These are phyloP conservation scores for Plasmodium gaboni DNA, from an alignment of 169 alveolate species.

Conservation along the genomic window DNA sequence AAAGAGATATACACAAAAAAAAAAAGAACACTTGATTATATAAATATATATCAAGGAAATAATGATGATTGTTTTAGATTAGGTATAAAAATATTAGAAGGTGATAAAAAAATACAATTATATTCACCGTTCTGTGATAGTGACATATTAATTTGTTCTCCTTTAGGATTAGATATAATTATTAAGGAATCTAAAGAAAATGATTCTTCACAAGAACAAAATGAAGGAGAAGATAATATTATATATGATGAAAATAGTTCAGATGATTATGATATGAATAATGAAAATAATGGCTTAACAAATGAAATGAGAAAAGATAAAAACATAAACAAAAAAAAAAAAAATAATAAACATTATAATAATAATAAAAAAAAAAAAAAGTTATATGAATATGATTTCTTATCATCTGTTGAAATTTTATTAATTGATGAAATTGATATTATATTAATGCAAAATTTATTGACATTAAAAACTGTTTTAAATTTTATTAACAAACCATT, in stretches of 20 bases:
- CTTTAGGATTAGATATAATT: constrained; percentile 88
- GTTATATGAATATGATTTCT: constrained; percentile 84
- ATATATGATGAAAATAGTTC: constrained; percentile 12
- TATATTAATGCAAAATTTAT: constrained; percentile 89
- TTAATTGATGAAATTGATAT: constrained; percentile 89
- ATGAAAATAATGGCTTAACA: neutral
- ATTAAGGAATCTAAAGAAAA: constrained; percentile 78
- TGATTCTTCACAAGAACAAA: neutral
- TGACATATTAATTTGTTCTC: constrained; percentile 92
- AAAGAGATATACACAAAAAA: constrained; percentile 75
- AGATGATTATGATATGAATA: constrained; percentile 14
- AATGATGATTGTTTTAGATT: constrained; percentile 90
- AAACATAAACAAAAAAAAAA: constrained; percentile 6
- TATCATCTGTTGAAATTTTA: constrained; percentile 90
- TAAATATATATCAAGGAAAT: constrained; percentile 85
- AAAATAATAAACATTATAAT: constrained; percentile 1
- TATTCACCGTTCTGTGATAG: constrained; percentile 89
- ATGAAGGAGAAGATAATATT: neutral
- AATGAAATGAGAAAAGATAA: neutral
- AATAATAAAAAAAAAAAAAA: constrained; percentile 37
- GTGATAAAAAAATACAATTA: constrained; percentile 83
- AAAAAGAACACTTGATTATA: constrained; percentile 78
- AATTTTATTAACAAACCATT: constrained; percentile 68
- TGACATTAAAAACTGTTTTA: constrained; percentile 63
- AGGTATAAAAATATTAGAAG: constrained; percentile 85